Percentiles rank a stretch among this genome's conserved stretches.
Conservation (phyloP, 768 basidiomycete species). For the Mycena olivaceomarginata region DNA sequence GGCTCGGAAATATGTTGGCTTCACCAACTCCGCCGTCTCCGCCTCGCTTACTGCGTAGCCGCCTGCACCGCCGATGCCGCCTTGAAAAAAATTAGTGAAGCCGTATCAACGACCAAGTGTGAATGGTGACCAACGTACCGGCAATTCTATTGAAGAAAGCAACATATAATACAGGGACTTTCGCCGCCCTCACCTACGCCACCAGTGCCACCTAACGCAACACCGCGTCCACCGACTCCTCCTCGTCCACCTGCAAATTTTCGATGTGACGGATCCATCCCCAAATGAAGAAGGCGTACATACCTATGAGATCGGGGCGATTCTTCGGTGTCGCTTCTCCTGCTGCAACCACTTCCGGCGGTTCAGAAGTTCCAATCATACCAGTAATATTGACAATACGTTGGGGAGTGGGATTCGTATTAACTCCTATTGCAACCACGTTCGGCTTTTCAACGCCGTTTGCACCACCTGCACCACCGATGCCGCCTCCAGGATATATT, state of each 20-base stretch:
- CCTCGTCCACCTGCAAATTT: neutral
- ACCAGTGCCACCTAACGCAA: neutral
- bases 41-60: neutral
- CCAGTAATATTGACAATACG: neutral
- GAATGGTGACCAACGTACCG: neutral
- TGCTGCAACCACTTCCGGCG: neutral
- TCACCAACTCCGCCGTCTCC: neutral
- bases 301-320: neutral
- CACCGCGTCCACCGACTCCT: neutral
- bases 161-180: neutral
- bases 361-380: neutral
- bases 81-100: neutral
- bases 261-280: neutral
- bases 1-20: neutral
- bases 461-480: neutral
- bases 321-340: neutral
- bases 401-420: no score
- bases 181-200: neutral
- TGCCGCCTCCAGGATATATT: neutral
- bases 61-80: neutral
- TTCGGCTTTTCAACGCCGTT: no score
- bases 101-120: neutral
- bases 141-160: neutral
- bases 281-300: neutral
- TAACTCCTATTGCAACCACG: no score